Percentiles rank a stretch among this genome's conserved stretches.
Evolutionary conservation across 164 flowering plant species (phyloP).

Genomic region (Malania oleifera): DNA sequence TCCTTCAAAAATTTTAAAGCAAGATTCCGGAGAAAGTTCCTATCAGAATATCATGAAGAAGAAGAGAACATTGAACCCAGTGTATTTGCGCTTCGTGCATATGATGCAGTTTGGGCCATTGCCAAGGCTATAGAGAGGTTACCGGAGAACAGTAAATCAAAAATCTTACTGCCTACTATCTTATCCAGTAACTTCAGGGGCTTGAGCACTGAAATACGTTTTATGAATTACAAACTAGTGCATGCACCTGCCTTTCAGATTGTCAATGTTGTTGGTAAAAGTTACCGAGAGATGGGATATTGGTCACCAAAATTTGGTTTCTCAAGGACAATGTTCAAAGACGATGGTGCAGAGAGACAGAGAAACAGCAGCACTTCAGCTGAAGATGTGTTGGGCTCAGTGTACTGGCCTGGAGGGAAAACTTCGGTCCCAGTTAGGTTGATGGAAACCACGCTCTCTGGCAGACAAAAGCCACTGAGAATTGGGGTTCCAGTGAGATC

Average conservation of each 20-base stretch:
- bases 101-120: conserved; percentile 1
- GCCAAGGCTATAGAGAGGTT: neutral
- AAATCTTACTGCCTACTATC: too few relatives aligned
- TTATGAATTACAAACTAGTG: neutral
- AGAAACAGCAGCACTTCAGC: too few relatives aligned
- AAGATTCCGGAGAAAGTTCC: neutral
- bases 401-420: conserved; percentile 30
- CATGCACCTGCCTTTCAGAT: neutral
- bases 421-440: too few relatives aligned
- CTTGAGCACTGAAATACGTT: too few relatives aligned
- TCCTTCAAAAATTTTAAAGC: neutral
- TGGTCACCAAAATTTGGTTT: conserved; percentile 1
- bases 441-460: too few relatives aligned
- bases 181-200: too few relatives aligned
- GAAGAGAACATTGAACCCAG: neutral
- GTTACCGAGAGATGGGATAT: conserved; percentile 1
- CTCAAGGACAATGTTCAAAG: too few relatives aligned
- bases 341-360: too few relatives aligned
- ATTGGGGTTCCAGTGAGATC: too few relatives aligned
- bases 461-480: too few relatives aligned
- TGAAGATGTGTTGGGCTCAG: too few relatives aligned
- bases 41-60: conserved; percentile 1
- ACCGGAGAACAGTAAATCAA: too few relatives aligned
- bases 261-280: conserved; percentile 1
- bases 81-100: conserved; percentile 3